Evolutionary conservation across 2,329 filamentous ascomycete genomes (phyloP), one percentile per base, ranked within the genome.

Genomic region (Didymella pinodella): DNA sequence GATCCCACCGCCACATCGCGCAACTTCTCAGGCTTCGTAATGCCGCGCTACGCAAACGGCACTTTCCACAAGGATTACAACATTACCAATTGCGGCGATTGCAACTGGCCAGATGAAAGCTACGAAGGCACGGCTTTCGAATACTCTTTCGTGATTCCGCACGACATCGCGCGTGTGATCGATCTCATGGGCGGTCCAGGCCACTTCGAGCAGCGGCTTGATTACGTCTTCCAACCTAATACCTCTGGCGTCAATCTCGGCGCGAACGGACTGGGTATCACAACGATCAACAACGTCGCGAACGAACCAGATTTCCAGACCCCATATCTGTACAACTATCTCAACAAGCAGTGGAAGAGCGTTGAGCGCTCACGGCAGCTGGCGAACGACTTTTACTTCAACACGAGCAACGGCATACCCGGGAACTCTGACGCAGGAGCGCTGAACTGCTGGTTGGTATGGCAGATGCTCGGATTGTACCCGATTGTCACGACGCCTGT

Each of bases 401-500:
- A 77, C 48, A 66, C 64, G 0, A 70, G 69, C 0, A 74, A 76
- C 31, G 80, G 81, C 0, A 77, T 81, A 1, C 80, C 80, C 0
- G 81, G 80, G 0, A 82, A 82, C 51, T 80, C 75, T 8, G 80
- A 82, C 62, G 79, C 78, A 1, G 80, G 82, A 0, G 81, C 81
- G 1, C 68, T 84, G 62, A 81, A 83, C 43, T 81, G 79, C 44
- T 84, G 82, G 82, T 70, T 84, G 3, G 63, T 84, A 0, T 84
- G 80, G 78, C 78, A 83, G 56, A 79, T 84, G 69, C 62, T 84
- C 0, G 82, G 82, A 0, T 62, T 83, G 10, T 83, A 82, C 62
- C 81, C 81, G 0, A 72, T 83, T 2, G 79, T 81, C 25, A 82
- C 80, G 0, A 81, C 82, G 22, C 78, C 80, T 0, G 74, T 81